Percentiles rank a stretch among this genome's conserved stretches.
Evolutionary conservation across 2,329 filamentous ascomycete genomes (phyloP).

Genomic region (Eurotiales sp.): DNA sequence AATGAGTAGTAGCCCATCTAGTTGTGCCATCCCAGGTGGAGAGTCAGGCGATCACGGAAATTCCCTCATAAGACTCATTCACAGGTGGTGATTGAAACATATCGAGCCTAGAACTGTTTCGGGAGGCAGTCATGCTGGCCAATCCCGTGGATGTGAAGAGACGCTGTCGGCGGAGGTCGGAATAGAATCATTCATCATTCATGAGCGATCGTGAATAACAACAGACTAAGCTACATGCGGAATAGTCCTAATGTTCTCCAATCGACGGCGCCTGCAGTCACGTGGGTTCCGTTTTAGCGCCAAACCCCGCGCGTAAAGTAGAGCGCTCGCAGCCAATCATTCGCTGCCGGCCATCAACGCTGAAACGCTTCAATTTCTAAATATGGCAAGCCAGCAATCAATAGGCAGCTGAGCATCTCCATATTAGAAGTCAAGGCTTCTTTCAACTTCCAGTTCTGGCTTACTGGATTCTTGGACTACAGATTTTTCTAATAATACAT

Average conservation of each 20-base stretch:
- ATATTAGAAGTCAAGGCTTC: too few relatives aligned
- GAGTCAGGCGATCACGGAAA: too few relatives aligned
- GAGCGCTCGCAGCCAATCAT: slow-evolving; percentile 5
- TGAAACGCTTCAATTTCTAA: neutral
- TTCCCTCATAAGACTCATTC: neutral
- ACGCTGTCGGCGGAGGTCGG: too few relatives aligned
- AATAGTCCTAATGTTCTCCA: neutral
- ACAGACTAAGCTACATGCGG: neutral
- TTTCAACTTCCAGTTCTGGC: too few relatives aligned
- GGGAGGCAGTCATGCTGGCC: neutral
- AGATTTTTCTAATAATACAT: too few relatives aligned
- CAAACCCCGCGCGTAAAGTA: neutral
- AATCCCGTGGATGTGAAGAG: too few relatives aligned
- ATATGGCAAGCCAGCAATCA: neutral
- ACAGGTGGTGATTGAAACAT: too few relatives aligned
- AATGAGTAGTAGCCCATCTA: too few relatives aligned
- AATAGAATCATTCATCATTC: too few relatives aligned
- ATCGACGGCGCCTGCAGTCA: neutral
- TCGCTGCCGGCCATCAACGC: neutral
- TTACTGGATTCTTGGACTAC: too few relatives aligned
- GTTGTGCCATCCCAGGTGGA: too few relatives aligned
- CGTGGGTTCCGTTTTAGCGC: neutral
- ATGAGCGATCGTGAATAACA: neutral
- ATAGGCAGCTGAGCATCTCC: too few relatives aligned
- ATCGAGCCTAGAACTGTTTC: slow-evolving; percentile 2